Percentiles rank a stretch among this genome's conserved stretches.
Conservation (phyloP, 352 stramenopile species). For the Pythium biforme region DNA sequence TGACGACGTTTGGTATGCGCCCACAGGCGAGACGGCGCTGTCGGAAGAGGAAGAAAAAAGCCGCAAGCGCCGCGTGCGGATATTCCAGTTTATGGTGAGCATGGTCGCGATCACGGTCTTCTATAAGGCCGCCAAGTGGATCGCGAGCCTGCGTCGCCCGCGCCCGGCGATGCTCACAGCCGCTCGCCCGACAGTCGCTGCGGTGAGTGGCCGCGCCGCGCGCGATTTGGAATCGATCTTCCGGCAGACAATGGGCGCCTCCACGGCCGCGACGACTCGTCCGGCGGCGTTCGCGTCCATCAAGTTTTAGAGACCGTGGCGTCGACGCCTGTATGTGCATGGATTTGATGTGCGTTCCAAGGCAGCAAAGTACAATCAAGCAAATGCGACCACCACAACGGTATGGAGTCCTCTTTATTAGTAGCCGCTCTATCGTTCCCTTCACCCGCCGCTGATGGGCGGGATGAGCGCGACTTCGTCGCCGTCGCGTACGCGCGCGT, state of each 20-base stretch:
- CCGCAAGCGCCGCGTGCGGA: constrained; percentile 63
- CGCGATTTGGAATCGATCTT: constrained; percentile 72
- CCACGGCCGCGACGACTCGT: neutral
- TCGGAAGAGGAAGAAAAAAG: constrained; percentile 77
- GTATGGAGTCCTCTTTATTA: neutral
- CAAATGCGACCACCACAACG: neutral
- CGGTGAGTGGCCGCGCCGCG: constrained; percentile 14
- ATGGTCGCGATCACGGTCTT: constrained; percentile 48
- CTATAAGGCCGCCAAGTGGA: constrained; percentile 63
- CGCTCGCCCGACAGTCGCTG: neutral
- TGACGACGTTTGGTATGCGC: too few relatives aligned
- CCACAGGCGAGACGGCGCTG: constrained; percentile 48
- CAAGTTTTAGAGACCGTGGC: constrained; percentile 14
- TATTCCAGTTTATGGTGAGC: constrained; percentile 79
- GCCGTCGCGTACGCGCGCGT: constrained; percentile 39
- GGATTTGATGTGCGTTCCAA: neutral
- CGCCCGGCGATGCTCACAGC: constrained; percentile 36
- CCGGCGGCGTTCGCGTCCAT: constrained; percentile 15
- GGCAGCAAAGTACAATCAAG: neutral
- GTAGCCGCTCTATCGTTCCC: constrained; percentile 1
- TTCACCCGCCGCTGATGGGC: constrained; percentile 70
- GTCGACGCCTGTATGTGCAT: neutral
- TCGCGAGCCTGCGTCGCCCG: constrained; percentile 43
- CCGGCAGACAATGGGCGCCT: constrained; percentile 44
- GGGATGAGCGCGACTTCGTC: constrained; percentile 84